Base-by-base conservation (phyloP, 1,284 basidiomycete species). In the Xerocomus nothofagi region DNA sequence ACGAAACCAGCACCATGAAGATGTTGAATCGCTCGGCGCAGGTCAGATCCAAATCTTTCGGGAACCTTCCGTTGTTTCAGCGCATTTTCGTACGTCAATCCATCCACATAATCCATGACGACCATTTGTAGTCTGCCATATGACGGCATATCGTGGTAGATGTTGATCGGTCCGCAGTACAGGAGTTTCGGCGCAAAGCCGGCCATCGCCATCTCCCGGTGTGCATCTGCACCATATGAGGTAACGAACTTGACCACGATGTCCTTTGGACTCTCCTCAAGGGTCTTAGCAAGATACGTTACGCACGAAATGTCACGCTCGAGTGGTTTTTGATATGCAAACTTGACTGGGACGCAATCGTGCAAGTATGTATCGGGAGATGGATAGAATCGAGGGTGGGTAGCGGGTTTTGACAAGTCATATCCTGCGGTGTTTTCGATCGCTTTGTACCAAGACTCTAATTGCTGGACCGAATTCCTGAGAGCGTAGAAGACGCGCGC, bases 221-320 rank as follows among this genome's bases (percentile, higher is more conserved):
- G 61, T 0, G 34, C 45, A 8, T 46, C 44, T 6, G 0, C 37
- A 6, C 58, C 39, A 9, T 63, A 61, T 20, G 56, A 44, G 0
- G 51, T 51, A 12, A 59, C 50, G 4, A 61, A 63, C 30, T 62
- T 60, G 11, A 62, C 44, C 0, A 62, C 43, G 4, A 62, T 30
- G 8, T 59, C 31, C 24, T 18, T 30, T 0, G 42, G n/a, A 0
- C 2, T 3, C 3, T 37, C 21, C 20, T 18, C 39, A 0, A 39
- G 0, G 3, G 48, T 59, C 31, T 27, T 42, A 1, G 57, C 54
- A 0, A 3, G 49, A 49, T 62, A 62, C 0, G 45, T 49, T 1
- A 47, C 30, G 1, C 57, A 63, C 0, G 51, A 42, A 0, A 14
- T 3, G 0, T 39, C 0, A 1, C 0, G 2, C 36, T 61, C 37